Evolutionary conservation across 2,329 filamentous ascomycete species (phyloP), one percentile per base, ranked within the genome.

Genomic region (Chaetoscypha palmicola): DNA sequence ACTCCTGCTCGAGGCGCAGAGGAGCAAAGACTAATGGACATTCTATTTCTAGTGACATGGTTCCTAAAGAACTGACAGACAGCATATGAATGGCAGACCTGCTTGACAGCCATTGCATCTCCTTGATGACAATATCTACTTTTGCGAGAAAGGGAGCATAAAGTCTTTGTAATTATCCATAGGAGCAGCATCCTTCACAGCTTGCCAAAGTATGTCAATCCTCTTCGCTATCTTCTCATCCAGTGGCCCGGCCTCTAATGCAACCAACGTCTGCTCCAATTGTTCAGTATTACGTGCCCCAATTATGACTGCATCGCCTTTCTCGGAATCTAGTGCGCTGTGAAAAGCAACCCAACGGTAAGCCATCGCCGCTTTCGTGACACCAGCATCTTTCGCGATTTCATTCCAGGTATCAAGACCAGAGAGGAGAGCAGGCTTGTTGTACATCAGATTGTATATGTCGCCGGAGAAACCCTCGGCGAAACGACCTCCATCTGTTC

Each of bases 401-500:
- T 45, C 40, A 9, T 47, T 57, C 57, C 58, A 64, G 11, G 56
- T 17, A 11, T 46, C 39, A 17, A 53, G 30, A 31, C 19, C 37
- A 21, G 45, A 11, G 28, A 51, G 14, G 21, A 46, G 43, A 1
- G 66, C 66, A 71, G 45, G 72, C 12, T 44, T 46, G 4, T 38
- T 36, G 22, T 45, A 56, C 39, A 53, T 38, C 23, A 26, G 16
- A 14, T 12, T 16, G 23, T 39, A 34, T 9, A 24, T 32, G 12
- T 19, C 4, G 28, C 9, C 26, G 14, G 5, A 19, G 7, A n/a
- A 5, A 9, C 3, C 2, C 26, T 31, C 16, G 5, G 67, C 60
- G 23, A 74, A 72, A 53, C 77, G 77, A 48, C 69, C 67, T 7
- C 49, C 36, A 10, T 75, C 76, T 2, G 12, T 10, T 19, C 38